Percentiles rank a stretch among this genome's conserved stretches.
Conservation (phyloP, 2,329 filamentous ascomycete species). For the Paraconiothyrium sp. region DNA sequence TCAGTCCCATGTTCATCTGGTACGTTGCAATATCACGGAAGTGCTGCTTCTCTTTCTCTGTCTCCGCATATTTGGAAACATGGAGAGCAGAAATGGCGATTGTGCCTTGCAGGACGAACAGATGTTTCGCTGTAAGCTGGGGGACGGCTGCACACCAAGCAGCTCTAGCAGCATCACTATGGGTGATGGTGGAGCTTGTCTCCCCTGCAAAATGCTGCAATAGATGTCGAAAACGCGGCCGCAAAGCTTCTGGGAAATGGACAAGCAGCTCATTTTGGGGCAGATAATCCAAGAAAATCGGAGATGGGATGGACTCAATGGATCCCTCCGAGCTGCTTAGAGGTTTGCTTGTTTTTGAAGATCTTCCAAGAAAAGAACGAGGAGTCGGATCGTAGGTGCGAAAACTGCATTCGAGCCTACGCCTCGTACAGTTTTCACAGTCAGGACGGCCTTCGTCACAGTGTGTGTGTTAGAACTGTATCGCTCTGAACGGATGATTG, state of each 20-base stretch:
- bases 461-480: conserved; percentile 19
- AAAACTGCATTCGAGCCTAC: conserved; percentile 32
- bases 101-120: conserved; percentile 55
- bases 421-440: conserved; percentile 29
- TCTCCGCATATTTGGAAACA: conserved; percentile 43
- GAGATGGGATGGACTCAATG: conserved; percentile 15
- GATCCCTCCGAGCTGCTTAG: conserved; percentile 16
- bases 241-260: conserved; percentile 22
- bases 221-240: conserved; percentile 26
- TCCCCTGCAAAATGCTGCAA: conserved; percentile 34
- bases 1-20: conserved; percentile 37
- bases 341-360: conserved; percentile 11
- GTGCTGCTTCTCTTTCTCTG: conserved; percentile 20
- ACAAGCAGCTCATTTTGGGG: conserved; percentile 21
- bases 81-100: conserved; percentile 57
- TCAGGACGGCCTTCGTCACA: conserved; percentile 33
- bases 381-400: conserved; percentile 22
- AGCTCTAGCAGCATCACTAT: conserved; percentile 19
- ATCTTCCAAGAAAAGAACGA: conserved; percentile 10
- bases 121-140: conserved; percentile 46
- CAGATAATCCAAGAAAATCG: conserved; percentile 24
- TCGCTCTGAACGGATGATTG: neutral
- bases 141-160: conserved; percentile 39
- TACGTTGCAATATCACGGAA: conserved; percentile 32
- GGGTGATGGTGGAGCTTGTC: conserved; percentile 33